Conservation (phyloP, 2,329 filamentous ascomycete genomes). For the Neonectria sp. region DNA sequence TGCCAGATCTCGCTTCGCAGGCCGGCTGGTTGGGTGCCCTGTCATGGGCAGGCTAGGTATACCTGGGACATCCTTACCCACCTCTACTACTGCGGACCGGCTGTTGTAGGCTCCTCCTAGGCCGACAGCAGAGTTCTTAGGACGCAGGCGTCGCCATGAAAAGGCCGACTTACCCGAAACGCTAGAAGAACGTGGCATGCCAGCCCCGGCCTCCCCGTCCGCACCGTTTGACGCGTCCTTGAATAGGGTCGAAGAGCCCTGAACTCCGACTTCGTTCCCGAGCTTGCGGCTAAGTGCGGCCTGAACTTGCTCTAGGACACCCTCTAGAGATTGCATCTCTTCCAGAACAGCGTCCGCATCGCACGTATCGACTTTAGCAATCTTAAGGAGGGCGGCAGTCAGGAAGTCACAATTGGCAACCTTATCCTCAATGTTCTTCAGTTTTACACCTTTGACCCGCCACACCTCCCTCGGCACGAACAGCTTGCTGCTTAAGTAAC, state of each 20-base stretch:
- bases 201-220: conserved; percentile 61
- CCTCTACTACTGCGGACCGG: conserved; percentile 43
- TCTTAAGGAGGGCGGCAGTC: conserved; percentile 88
- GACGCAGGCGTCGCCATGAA: conserved; percentile 91
- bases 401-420: conserved; percentile 91
- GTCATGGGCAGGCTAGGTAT: conserved; percentile 87
- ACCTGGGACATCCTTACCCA: conserved; percentile 59
- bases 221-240: conserved; percentile 72
- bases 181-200: conserved; percentile 70
- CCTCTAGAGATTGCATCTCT: conserved; percentile 93
- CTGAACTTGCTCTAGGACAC: conserved; percentile 89
- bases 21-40: conserved; percentile 73
- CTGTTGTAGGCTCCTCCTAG: conserved; percentile 65
- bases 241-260: conserved; percentile 81
- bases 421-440: conserved; percentile 94
- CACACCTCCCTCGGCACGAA: conserved; percentile 95
- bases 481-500: conserved; percentile 91
- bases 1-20: conserved; percentile 79
- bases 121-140: conserved; percentile 85
- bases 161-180: conserved; percentile 81
- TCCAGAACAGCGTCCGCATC: conserved; percentile 94
- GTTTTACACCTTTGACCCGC: conserved; percentile 93
- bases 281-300: conserved; percentile 83
- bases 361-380: conserved; percentile 86
- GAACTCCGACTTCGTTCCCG: conserved; percentile 92